Evolutionary conservation across 257 asterid species (phyloP).

Genomic region (Gardenia jasminoides): DNA sequence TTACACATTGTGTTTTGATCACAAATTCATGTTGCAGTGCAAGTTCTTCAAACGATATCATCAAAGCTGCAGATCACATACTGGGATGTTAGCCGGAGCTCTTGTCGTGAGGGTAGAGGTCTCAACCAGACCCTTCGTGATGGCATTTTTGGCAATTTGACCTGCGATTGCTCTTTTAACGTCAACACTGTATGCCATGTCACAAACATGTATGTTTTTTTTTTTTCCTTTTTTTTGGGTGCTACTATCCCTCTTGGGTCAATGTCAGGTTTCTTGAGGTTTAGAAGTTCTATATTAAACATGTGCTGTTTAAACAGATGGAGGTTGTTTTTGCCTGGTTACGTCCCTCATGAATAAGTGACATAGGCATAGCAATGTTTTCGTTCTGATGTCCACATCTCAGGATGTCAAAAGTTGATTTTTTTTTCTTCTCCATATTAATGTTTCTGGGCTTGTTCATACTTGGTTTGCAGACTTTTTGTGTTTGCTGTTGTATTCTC

Average conservation of each 20-base stretch:
- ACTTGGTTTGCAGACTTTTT: neutral
- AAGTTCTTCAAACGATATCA: slow-evolving; percentile 54
- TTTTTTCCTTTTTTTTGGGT: no score
- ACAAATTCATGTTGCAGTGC: slow-evolving; percentile 43
- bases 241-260: neutral
- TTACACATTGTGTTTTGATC: neutral
- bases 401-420: neutral
- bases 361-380: no score
- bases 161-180: slow-evolving; percentile 61
- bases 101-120: slow-evolving; percentile 44
- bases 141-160: slow-evolving; percentile 28
- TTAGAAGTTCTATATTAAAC: neutral
- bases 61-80: slow-evolving; percentile 47
- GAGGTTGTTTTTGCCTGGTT: neutral
- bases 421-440: no score
- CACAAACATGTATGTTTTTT: slow-evolving; percentile 61
- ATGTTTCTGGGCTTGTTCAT: neutral
- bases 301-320: neutral
- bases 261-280: neutral
- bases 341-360: neutral
- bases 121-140: slow-evolving; percentile 35
- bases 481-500: neutral
- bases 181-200: slow-evolving; percentile 63
- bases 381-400: neutral
- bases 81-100: slow-evolving; percentile 49